Conservation (phyloP, 345 rosid species). For the Hypericum androsaemum region DNA sequence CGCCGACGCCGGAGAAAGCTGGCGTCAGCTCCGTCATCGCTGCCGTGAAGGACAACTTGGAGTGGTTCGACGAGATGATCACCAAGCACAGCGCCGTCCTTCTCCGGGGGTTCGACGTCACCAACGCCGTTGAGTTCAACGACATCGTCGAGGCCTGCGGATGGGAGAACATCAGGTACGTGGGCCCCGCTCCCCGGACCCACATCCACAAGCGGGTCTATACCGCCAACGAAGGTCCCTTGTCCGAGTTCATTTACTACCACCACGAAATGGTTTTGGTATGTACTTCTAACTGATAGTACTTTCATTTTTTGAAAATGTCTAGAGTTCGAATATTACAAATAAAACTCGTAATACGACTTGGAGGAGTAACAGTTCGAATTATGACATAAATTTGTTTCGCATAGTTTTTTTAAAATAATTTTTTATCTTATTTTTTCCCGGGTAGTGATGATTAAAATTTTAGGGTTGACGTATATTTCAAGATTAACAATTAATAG, state of each 20-base stretch:
- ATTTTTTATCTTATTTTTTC: no score
- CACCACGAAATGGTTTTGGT: constrained; percentile 71
- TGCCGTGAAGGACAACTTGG: constrained; percentile 30
- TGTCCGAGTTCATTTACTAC: constrained; percentile 55
- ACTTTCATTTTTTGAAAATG: no score
- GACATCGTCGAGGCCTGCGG: constrained; percentile 43
- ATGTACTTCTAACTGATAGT: constrained; percentile 5
- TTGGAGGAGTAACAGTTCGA: no score
- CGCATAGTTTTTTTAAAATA: no score
- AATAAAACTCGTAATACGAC: no score
- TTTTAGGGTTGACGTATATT: no score
- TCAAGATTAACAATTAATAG: no score
- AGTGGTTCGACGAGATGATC: constrained; percentile 55
- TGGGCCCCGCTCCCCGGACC: constrained; percentile 53
- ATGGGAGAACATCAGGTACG: constrained; percentile 50
- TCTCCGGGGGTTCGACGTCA: constrained; percentile 43
- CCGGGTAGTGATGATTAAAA: no score
- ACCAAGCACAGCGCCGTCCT: constrained; percentile 51
- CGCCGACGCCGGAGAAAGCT: constrained; percentile 18
- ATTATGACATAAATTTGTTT: no score
- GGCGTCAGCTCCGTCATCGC: constrained; percentile 25
- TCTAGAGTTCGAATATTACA: no score
- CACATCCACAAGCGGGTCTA: constrained; percentile 47
- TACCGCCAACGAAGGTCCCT: constrained; percentile 70
- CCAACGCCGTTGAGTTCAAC: constrained; percentile 41